A percentile compares a stretch with the other conserved stretches of the same genome.
These are phyloP conservation scores for Dispira parvispora DNA, from an alignment of 192 early-diverging fungal species.

Conservation along the genomic window DNA sequence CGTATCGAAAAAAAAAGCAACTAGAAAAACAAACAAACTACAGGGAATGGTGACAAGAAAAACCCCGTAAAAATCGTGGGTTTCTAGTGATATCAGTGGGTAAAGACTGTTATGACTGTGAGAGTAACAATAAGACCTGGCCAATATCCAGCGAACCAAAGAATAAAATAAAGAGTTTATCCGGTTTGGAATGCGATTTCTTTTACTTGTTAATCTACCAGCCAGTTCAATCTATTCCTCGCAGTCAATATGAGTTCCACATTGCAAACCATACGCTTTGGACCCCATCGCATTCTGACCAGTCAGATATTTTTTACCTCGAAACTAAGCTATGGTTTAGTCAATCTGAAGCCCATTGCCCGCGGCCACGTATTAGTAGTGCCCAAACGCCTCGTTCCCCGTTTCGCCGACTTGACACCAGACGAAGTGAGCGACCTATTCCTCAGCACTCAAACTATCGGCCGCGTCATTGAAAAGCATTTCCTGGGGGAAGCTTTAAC, in stretches of 20 bases:
- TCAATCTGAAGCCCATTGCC: constrained; percentile 84
- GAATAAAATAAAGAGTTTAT: neutral
- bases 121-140: neutral
- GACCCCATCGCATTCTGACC: constrained; percentile 47
- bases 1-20: too few relatives aligned
- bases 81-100: too few relatives aligned
- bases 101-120: too few relatives aligned
- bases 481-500: constrained; percentile 57
- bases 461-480: constrained; percentile 52
- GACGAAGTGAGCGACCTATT: constrained; percentile 78
- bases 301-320: constrained; percentile 62
- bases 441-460: constrained; percentile 57
- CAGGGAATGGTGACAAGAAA: too few relatives aligned
- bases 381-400: constrained; percentile 41
- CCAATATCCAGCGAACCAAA: neutral
- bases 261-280: constrained; percentile 33
- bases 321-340: constrained; percentile 54
- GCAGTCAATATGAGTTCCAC: neutral
- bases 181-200: neutral
- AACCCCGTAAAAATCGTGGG: too few relatives aligned
- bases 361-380: constrained; percentile 71
- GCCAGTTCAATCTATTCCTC: neutral
- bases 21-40: too few relatives aligned
- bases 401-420: constrained; percentile 58
- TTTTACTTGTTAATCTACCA: neutral